phyloP scores from a whole-genome alignment of 163 green algal species.

The Coccomyxa subellipsoidea region DNA sequence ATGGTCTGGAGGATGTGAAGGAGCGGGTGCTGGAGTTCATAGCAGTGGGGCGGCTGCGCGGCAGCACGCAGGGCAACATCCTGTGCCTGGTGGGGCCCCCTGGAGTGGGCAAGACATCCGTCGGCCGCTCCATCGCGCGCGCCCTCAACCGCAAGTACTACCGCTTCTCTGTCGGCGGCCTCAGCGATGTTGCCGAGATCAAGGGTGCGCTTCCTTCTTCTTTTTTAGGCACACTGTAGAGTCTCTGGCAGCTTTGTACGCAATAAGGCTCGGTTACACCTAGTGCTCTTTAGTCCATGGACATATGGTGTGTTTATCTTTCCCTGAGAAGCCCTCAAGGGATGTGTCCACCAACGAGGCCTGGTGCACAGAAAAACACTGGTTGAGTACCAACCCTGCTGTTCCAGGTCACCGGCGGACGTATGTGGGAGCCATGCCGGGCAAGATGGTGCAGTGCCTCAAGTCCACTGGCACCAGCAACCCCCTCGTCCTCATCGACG shows the following conservation, averaged over 20 bases:
- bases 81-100: conserved; percentile 86
- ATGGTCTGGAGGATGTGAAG: conserved; percentile 94
- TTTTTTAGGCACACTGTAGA: background rate
- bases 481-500: conserved; percentile 94
- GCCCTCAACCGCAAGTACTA: conserved; percentile 88
- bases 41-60: conserved; percentile 83
- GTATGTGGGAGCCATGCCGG: conserved; percentile 96
- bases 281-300: background rate
- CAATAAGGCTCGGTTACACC: background rate
- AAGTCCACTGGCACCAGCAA: conserved; percentile 81
- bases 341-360: no score
- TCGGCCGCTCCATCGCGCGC: conserved; percentile 84
- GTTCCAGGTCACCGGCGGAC: conserved; percentile 80
- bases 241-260: background rate
- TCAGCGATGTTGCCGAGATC: conserved; percentile 95
- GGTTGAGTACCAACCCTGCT: no score
- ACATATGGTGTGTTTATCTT: background rate
- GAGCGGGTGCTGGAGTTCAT: conserved; percentile 98
- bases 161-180: conserved; percentile 89
- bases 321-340: no score
- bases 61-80: conserved; percentile 89
- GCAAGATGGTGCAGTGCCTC: conserved; percentile 95
- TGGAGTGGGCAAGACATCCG: conserved; percentile 92
- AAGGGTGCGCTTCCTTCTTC: conserved; percentile 60
- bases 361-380: no score